Base-by-base conservation (phyloP, 805 yeast species). In the Yamadazyma sp. region DNA sequence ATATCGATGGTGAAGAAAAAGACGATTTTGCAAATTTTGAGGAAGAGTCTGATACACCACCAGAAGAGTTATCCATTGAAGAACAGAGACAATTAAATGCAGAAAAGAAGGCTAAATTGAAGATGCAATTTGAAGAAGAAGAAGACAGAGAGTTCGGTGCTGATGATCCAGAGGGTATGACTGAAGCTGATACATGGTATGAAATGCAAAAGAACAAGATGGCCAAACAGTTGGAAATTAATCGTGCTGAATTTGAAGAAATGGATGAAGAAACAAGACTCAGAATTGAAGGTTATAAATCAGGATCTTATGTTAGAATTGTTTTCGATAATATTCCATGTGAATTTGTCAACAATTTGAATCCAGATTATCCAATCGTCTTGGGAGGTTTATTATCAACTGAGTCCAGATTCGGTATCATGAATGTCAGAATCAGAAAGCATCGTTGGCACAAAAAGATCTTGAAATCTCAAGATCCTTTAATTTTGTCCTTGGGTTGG, bases 371-470 rank as follows among this genome's bases (percentile, higher is more conserved):
- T 53, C 98, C 98, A 9, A 70, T 93, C 19, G 76, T 93, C 12
- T 64, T 94, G 49, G 99, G 99, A 40, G 97, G 98, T 3, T 66
- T 93, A 39, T 67, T 91, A 40, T 78, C 93, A 23, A 86, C 95
- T 4, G 99, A 93, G 56, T 83, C 88, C 39, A 74, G 95, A 53
- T 91, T 89, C 56, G 99, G 98, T 5, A 82, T 85, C 53, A 71
- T 88, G 65, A 91, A 86, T 55, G 96, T 86, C 31, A 79, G 98
- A 66, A 78, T 93, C 42, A 88, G 96, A 78, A 81, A 96, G 62
- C 99, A 93, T 58, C 80, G 98, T 69, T 93, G 99, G 99, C 97
- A 93, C 64, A 91, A 88, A 56, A 88, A 88, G 73, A 86, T 94
- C 40, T 70, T 93, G 50, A 93, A 93, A 61, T 78, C 97, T 7